Evolutionary conservation across 495 filamentous ascomycete species (phyloP).

Genomic region (Delitschia confertaspora): DNA sequence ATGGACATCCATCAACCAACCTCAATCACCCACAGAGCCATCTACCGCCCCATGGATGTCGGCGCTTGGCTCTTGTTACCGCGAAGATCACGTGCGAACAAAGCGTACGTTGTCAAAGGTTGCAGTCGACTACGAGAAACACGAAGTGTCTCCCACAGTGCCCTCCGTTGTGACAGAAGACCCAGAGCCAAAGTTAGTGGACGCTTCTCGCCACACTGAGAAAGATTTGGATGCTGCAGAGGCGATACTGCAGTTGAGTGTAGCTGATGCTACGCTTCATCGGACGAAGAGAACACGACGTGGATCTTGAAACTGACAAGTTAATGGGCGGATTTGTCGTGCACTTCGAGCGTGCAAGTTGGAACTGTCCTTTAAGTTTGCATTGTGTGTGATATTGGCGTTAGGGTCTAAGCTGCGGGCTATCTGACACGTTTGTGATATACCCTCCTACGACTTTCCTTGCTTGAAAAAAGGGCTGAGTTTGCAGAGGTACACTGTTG

Average conservation of each 20-base stretch:
- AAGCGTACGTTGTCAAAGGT: constrained; percentile 18
- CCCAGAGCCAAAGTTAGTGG: background rate
- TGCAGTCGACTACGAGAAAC: background rate
- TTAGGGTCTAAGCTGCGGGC: background rate
- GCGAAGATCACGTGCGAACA: constrained; percentile 10
- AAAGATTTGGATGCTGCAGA: constrained; percentile 21
- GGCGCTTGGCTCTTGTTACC: constrained; percentile 2
- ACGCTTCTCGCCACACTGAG: background rate
- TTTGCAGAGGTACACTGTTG: too few relatives aligned
- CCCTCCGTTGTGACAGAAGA: background rate
- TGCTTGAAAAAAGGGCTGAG: too few relatives aligned
- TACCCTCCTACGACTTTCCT: too few relatives aligned
- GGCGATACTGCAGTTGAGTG: constrained; percentile 14
- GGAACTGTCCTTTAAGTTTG: background rate
- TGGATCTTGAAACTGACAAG: constrained; percentile 11
- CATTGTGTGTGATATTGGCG: background rate
- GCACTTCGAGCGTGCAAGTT: constrained; percentile 4
- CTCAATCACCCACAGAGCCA: constrained; percentile 6
- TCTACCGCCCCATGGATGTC: constrained; percentile 1
- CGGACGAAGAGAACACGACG: constrained; percentile 18
- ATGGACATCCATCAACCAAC: constrained; percentile 26
- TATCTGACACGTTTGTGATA: constrained; percentile 15
- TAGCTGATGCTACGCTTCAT: constrained; percentile 4
- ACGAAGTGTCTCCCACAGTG: background rate
- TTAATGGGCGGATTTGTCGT: too few relatives aligned